phyloP scores from a whole-genome alignment of 345 rosid species.

The Triadica sebifera region DNA sequence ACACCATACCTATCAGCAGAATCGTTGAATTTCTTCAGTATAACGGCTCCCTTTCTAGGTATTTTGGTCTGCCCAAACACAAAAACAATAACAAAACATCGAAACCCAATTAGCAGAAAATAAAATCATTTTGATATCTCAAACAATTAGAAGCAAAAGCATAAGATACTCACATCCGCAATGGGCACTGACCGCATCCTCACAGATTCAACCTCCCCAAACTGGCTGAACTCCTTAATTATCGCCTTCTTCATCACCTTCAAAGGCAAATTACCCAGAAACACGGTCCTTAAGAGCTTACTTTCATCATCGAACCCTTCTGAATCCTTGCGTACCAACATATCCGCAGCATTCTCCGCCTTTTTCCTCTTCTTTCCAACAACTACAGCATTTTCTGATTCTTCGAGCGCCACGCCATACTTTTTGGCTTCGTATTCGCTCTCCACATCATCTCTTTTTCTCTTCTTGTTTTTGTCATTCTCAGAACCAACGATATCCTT shows the following conservation, averaged over 20 bases:
- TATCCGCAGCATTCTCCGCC: slow-evolving; percentile 48
- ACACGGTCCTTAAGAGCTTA: slow-evolving; percentile 87
- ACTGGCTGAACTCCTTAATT: slow-evolving; percentile 67
- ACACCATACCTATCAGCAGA: slow-evolving; percentile 61
- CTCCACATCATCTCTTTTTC: slow-evolving; percentile 94
- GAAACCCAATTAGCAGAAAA: background rate
- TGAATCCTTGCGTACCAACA: slow-evolving; percentile 42
- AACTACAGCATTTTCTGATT: slow-evolving; percentile 14
- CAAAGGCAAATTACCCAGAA: slow-evolving; percentile 87
- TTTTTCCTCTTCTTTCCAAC: slow-evolving; percentile 86
- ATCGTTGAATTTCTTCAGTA: slow-evolving; percentile 70
- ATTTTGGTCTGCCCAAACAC: slow-evolving; percentile 58
- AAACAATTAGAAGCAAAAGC: slow-evolving; percentile 5
- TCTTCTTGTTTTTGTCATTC: slow-evolving; percentile 37
- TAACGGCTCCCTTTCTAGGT: slow-evolving; percentile 81
- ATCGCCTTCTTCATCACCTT: slow-evolving; percentile 73
- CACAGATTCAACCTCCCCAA: slow-evolving; percentile 83
- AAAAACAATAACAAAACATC: background rate
- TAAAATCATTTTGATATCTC: background rate
- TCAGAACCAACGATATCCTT: background rate
- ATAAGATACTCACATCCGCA: slow-evolving; percentile 57
- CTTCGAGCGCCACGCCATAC: slow-evolving; percentile 45
- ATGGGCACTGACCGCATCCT: slow-evolving; percentile 91
- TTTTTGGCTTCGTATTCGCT: slow-evolving; percentile 62
- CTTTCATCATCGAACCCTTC: slow-evolving; percentile 86